These are phyloP conservation scores for Allium cepa DNA, from an alignment of 106 monocot genomes.

Conservation along the genomic window DNA sequence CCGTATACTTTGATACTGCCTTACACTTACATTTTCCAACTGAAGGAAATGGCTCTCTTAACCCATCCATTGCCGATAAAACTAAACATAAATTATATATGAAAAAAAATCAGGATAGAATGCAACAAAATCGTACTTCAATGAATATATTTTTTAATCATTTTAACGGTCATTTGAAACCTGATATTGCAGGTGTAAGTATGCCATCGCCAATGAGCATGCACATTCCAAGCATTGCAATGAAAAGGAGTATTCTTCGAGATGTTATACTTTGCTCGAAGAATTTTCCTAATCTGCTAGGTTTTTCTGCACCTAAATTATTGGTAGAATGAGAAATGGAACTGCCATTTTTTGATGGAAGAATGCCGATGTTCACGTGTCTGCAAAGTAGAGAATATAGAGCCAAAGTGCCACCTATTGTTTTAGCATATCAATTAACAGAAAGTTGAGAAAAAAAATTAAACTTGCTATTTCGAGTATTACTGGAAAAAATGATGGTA, in stretches of 20 bases:
- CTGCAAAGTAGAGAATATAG: conserved; percentile 72
- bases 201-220: conserved; percentile 94
- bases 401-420: conserved; percentile 79
- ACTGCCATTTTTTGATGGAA: conserved; percentile 27
- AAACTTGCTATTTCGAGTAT: no score
- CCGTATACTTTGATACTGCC: no score
- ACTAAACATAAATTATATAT: conserved; percentile 22
- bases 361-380: conserved; percentile 54
- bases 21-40: conserved; percentile 41
- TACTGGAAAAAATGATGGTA: no score
- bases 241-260: conserved; percentile 41
- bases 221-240: conserved; percentile 70
- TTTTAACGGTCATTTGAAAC: conserved; percentile 10
- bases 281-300: conserved; percentile 33
- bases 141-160: not conserved
- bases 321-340: not conserved
- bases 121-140: not conserved
- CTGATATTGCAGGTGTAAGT: conserved; percentile 85
- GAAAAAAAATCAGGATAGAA: not conserved
- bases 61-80: conserved; percentile 73
- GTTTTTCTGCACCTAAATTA: not conserved
- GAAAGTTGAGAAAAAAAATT: no score
- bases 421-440: not conserved
- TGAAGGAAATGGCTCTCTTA: conserved; percentile 58
- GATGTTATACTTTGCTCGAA: conserved; percentile 48